Conservation (phyloP, 805 yeast species). For the Wickerhamomyces sydowiorum region DNA sequence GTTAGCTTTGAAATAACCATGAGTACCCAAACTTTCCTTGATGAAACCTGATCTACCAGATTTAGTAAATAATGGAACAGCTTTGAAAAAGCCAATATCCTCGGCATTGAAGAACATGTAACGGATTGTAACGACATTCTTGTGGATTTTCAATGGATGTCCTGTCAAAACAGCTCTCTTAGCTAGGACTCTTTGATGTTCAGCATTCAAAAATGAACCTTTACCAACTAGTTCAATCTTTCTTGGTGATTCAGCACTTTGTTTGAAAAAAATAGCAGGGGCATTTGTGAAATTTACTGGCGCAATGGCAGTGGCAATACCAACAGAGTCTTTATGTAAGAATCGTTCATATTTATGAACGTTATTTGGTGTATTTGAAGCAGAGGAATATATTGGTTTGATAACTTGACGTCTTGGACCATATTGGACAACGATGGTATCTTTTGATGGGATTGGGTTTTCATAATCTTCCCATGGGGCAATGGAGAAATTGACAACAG, state of each 20-base stretch:
- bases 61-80: constrained; percentile 88
- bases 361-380: constrained; percentile 70
- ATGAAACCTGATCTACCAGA: constrained; percentile 92
- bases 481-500: constrained; percentile 76
- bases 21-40: constrained; percentile 95
- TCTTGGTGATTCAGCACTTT: constrained; percentile 37
- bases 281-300: constrained; percentile 82
- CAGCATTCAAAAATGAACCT: constrained; percentile 85
- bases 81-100: constrained; percentile 84
- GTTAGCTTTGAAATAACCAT: constrained; percentile 94
- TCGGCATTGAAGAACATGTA: constrained; percentile 95
- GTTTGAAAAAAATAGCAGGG: constrained; percentile 80
- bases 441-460: constrained; percentile 80
- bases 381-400: constrained; percentile 77
- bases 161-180: constrained; percentile 90
- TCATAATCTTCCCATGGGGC: constrained; percentile 89
- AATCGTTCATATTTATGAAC: constrained; percentile 85
- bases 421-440: constrained; percentile 77
- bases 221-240: constrained; percentile 72
- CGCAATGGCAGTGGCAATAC: constrained; percentile 81
- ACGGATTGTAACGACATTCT: constrained; percentile 82
- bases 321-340: constrained; percentile 67
- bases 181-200: constrained; percentile 77
- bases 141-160: constrained; percentile 92
- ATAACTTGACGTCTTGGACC: constrained; percentile 87